Evolutionary conservation across 2,329 filamentous ascomycete species (phyloP).

Genomic region (Hortaea werneckii): DNA sequence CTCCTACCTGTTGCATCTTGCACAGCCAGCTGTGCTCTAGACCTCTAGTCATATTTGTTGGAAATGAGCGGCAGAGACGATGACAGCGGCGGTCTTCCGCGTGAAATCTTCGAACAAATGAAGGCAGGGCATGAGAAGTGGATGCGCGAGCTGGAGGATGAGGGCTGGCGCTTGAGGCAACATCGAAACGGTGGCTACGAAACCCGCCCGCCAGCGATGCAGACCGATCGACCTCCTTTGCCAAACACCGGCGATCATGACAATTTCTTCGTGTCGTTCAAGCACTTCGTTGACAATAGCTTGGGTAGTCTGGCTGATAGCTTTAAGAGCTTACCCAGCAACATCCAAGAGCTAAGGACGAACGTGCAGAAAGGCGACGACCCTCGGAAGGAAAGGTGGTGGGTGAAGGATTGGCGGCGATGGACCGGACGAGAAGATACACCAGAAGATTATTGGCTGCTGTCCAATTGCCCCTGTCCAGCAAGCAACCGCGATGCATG

Average conservation of each 20-base stretch:
- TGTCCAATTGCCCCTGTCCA: not conserved
- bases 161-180: constrained; percentile 1
- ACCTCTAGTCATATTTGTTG: too few species aligned
- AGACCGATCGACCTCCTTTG: not conserved
- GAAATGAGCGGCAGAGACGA: constrained; percentile 3
- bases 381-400: constrained; percentile 3
- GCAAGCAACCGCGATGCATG: not conserved
- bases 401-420: constrained; percentile 6
- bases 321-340: constrained; percentile 41
- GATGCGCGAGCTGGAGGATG: constrained; percentile 5
- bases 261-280: constrained; percentile 52
- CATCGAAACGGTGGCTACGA: not conserved
- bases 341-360: constrained; percentile 28
- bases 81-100: constrained; percentile 2
- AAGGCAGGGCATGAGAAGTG: constrained; percentile 7
- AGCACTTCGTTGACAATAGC: constrained; percentile 50
- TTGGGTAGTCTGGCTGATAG: constrained; percentile 38
- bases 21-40: too few species aligned
- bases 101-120: constrained; percentile 6
- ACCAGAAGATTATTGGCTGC: constrained; percentile 11
- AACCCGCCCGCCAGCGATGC: not conserved
- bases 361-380: constrained; percentile 16
- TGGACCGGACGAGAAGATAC: constrained; percentile 17
- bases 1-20: too few species aligned
- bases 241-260: constrained; percentile 18